Evolutionary conservation across 2,329 filamentous ascomycete genomes (phyloP).

Genomic region (Colletotrichum aenigma): DNA sequence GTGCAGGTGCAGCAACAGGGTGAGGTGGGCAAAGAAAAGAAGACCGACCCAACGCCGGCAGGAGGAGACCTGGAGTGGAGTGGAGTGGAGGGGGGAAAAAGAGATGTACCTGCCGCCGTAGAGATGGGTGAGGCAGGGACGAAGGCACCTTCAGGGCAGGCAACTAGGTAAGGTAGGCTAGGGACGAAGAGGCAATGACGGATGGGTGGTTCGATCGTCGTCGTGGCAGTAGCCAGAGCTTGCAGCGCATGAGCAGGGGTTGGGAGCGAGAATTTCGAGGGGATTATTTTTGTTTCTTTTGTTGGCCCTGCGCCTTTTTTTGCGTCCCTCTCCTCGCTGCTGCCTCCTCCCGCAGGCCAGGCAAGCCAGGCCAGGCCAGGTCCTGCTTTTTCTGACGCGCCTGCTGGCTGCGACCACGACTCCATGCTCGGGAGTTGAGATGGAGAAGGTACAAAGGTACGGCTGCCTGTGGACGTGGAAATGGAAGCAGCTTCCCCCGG

Average conservation of each 20-base stretch:
- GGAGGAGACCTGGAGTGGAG: neutral
- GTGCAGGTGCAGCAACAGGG: neutral
- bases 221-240: neutral
- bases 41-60: neutral
- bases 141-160: neutral
- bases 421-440: neutral
- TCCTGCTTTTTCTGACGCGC: neutral
- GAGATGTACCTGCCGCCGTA: neutral
- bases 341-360: neutral
- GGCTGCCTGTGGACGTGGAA: neutral
- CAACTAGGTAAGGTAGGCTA: neutral
- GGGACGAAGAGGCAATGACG: neutral
- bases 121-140: neutral
- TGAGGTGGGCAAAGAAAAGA: neutral
- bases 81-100: neutral
- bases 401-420: neutral
- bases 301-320: neutral
- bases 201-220: constrained; percentile 3
- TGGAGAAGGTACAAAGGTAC: neutral
- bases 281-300: neutral
- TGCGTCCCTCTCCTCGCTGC: neutral
- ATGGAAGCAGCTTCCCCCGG: neutral
- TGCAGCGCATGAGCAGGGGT: neutral
- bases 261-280: neutral
- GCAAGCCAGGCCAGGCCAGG: neutral